Base-by-base conservation (phyloP, 2,329 filamentous ascomycete genomes). In the Catunica adiposa region DNA sequence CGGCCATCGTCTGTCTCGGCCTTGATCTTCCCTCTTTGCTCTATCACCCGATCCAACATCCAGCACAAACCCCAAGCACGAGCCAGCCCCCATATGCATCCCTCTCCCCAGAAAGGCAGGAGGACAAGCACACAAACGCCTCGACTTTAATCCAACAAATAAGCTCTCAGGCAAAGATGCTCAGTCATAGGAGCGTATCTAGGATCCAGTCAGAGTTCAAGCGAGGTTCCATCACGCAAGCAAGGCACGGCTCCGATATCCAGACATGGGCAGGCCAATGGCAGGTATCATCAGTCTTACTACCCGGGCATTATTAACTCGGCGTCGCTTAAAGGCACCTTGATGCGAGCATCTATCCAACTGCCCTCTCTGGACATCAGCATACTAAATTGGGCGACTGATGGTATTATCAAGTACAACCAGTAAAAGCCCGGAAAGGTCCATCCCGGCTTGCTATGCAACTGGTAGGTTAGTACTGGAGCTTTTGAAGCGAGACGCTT, bases 51-150 rank as follows among this genome's bases (percentile, higher is more conserved):
- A 14, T 23, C 8, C 47, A 23, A 25, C 15, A 51, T 51, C 37
- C 40, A 26, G 38, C 34, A 40, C 46, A 23, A 34, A 31, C 9
- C 29, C 11, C 29, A 34, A 34, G 29, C 29, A 34, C 29, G 29
- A 34, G 29, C 29, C 29, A 34, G 29, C 15, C 23, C 20, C 20
- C 44, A 5, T 22, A 25, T 34, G 9, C 50, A 29, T 15, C 29
- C 17, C 29, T 23, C 42, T 56, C 51, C 56, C 56, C 23, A 53
- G 50, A 58, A 52, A 50, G 56, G 56, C 50, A 58, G 56, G 56
- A 58, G 56, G 47, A 48, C 44, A 46, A 40, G 47, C 22, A 14
- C 25, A 17, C 29, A 34, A 34, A 11, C 20, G 20, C 37, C 37
- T 44, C 47, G 23, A 51, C 47, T 51, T 17, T 29, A 51, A 26